Evolutionary conservation across 805 yeast species (phyloP), one percentile per base, ranked within the genome.

Genomic region (Ogataea methanolica): DNA sequence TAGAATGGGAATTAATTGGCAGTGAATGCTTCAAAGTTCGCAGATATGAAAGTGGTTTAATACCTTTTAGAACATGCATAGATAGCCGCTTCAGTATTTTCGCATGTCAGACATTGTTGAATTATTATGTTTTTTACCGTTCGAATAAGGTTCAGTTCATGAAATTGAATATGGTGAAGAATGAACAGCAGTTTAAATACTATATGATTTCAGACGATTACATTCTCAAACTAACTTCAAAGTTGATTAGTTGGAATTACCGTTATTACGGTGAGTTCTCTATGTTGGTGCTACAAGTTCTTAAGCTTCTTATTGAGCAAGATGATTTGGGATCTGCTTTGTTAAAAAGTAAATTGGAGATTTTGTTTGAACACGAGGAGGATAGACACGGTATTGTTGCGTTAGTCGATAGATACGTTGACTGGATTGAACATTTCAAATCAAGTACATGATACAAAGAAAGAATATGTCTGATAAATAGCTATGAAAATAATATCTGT

Each of bases 1-100:
- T 85, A 23, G 89, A 86, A 59, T 86, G 92, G 92, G 86, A 82
- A 56, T 65, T 85, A 52, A 70, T 85, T 41, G 92, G 91, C 0
- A 66, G 79, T 7, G 73, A 83, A 19, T 68, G 76, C 33, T 63
- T 68, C 42, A 69, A 79, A 52, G 72, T 77, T 1, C 74, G 73
- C 55, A 72, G 75, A 51, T 78, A 62, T 58, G 70, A 69, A 41
- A 74, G 75, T 41, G 75, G 76, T 1, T 60, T 78, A 34, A 71
- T 82, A 16, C 81, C 86, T 4, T 67, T 79, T 53, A 67, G 77
- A 47, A 79, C 83, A 0, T 70, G 84, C 5, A 55, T 76, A 7
- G 73, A 71, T 52, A 82, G 80, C 4, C 74, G 80, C n/a, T 82
- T 83, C 59, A 85, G 83, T 55, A 74, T 79, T 26, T 78, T 83